A percentile compares a stretch with the other conserved stretches of the same genome.
Evolutionary conservation across 2,329 filamentous ascomycete genomes (phyloP).

Genomic region (Leptographium procerum): DNA sequence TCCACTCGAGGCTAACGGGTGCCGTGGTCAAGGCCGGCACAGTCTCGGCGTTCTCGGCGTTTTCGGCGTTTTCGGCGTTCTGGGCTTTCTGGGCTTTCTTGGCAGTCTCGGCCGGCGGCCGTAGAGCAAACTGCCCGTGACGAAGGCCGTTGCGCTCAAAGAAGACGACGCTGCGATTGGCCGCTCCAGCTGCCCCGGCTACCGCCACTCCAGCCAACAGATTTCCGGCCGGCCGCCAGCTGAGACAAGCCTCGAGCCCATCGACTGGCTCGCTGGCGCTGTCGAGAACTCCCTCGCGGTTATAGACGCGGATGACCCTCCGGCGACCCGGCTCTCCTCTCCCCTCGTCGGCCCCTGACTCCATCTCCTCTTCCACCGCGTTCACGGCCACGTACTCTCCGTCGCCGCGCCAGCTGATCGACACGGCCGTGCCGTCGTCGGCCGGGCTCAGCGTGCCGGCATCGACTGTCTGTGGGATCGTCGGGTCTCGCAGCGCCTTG

Average conservation of each 20-base stretch:
- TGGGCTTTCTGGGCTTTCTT: background rate
- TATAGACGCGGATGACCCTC: constrained; percentile 80
- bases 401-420: constrained; percentile 89
- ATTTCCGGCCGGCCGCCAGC: constrained; percentile 87
- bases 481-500: constrained; percentile 78
- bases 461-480: constrained; percentile 85
- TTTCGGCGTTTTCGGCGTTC: background rate
- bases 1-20: constrained; percentile 68
- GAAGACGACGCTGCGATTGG: constrained; percentile 70
- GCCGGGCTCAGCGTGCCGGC: constrained; percentile 61
- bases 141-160: constrained; percentile 95
- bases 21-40: constrained; percentile 20
- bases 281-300: constrained; percentile 78
- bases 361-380: constrained; percentile 42
- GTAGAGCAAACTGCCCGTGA: constrained; percentile 87
- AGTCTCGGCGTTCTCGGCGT: background rate
- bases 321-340: constrained; percentile 25
- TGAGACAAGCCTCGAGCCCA: constrained; percentile 73
- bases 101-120: constrained; percentile 20
- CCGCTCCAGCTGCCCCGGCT: constrained; percentile 13
- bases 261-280: constrained; percentile 94
- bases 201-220: constrained; percentile 63
- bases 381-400: constrained; percentile 85
- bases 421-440: constrained; percentile 56
- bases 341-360: constrained; percentile 15